phyloP scores from a whole-genome alignment of 306 rosid genomes.

The Boehmeria nivea region DNA sequence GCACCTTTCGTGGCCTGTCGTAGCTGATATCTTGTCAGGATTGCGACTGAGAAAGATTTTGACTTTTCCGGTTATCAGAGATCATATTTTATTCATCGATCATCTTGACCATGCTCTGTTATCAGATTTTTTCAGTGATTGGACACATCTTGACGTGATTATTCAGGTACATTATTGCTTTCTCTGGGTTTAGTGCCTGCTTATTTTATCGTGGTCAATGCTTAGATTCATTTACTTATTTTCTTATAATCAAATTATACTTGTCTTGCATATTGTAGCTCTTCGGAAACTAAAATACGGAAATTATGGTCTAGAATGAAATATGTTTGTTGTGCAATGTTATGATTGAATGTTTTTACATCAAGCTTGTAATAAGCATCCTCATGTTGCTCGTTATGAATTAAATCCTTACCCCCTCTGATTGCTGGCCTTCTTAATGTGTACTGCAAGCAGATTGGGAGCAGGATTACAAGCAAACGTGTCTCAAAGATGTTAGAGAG shows the following conservation, averaged over 20 bases:
- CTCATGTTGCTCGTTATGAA: too few species aligned
- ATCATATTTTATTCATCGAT: slow-evolving; percentile 58
- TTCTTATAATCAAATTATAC: too few species aligned
- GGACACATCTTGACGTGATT: slow-evolving; percentile 63
- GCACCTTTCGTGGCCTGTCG: slow-evolving; percentile 85
- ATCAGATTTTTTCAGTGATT: slow-evolving; percentile 54
- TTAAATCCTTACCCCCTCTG: background rate
- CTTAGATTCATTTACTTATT: background rate
- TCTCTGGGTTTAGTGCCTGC: slow-evolving; percentile 1
- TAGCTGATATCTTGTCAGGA: slow-evolving; percentile 91
- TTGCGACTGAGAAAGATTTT: slow-evolving; percentile 71
- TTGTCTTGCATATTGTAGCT: background rate
- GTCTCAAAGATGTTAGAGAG: slow-evolving; percentile 70
- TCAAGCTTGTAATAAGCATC: too few species aligned
- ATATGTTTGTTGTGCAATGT: background rate
- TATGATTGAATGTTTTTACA: too few species aligned
- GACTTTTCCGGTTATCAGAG: slow-evolving; percentile 54
- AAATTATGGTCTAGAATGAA: background rate
- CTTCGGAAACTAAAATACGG: background rate
- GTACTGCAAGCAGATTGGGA: slow-evolving; percentile 66
- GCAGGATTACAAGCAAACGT: slow-evolving; percentile 89
- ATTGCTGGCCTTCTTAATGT: slow-evolving; percentile 7
- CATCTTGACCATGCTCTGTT: slow-evolving; percentile 88
- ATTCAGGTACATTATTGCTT: slow-evolving; percentile 59
- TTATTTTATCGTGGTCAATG: background rate